Evolutionary conservation across 2,329 filamentous ascomycete species (phyloP).

Genomic region (Balansia obtecta): DNA sequence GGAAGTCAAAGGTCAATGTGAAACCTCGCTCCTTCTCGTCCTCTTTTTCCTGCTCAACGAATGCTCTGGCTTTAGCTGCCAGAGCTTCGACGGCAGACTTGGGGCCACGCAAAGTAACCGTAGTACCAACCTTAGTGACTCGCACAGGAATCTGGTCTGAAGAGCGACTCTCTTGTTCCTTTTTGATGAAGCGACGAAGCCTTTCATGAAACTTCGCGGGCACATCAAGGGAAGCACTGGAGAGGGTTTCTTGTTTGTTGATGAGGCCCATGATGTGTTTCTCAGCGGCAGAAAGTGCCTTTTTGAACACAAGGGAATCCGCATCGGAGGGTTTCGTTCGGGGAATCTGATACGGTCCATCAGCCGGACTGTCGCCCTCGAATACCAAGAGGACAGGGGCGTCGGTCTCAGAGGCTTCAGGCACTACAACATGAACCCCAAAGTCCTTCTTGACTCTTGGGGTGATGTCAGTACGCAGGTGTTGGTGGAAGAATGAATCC

Average conservation of each 20-base stretch:
- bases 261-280: slow-evolving; percentile 46
- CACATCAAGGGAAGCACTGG: slow-evolving; percentile 40
- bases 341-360: slow-evolving; percentile 40
- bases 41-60: slow-evolving; percentile 76
- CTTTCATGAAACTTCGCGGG: slow-evolving; percentile 52
- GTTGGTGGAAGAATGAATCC: slow-evolving; percentile 68
- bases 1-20: slow-evolving; percentile 79
- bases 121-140: slow-evolving; percentile 45
- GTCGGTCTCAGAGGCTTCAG: slow-evolving; percentile 45
- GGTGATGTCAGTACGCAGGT: slow-evolving; percentile 52
- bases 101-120: slow-evolving; percentile 67
- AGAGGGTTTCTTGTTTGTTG: slow-evolving; percentile 44
- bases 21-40: slow-evolving; percentile 92
- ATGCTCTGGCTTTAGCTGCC: slow-evolving; percentile 59
- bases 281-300: slow-evolving; percentile 41
- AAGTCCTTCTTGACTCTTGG: slow-evolving; percentile 52
- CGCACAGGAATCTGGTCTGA: slow-evolving; percentile 47
- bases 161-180: slow-evolving; percentile 46
- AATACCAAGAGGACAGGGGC: slow-evolving; percentile 61
- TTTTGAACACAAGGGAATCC: slow-evolving; percentile 40
- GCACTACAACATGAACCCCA: slow-evolving; percentile 63
- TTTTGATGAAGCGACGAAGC: slow-evolving; percentile 50
- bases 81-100: slow-evolving; percentile 59
- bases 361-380: slow-evolving; percentile 46
- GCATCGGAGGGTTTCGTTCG: slow-evolving; percentile 36